Conservation (phyloP, 2,329 filamentous ascomycete genomes). For the Xylariaceae sp. region DNA sequence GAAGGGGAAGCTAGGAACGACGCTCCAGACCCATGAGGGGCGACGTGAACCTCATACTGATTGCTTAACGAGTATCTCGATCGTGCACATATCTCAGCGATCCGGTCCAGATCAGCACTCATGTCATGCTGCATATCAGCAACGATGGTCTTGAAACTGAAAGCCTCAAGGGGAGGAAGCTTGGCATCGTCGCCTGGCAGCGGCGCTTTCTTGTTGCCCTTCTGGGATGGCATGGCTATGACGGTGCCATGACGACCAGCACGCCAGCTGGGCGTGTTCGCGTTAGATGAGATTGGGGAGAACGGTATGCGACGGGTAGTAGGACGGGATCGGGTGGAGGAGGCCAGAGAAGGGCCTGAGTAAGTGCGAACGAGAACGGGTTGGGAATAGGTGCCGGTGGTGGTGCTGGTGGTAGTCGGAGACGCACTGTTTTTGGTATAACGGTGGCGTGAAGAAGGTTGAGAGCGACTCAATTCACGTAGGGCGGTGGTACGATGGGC, state of each 20-base stretch:
- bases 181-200: constrained; percentile 32
- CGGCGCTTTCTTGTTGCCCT: constrained; percentile 34
- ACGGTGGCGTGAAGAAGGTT: constrained; percentile 48
- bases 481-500: constrained; percentile 56
- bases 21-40: constrained; percentile 56
- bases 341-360: constrained; percentile 41
- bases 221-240: constrained; percentile 40
- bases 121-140: constrained; percentile 51
- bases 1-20: constrained; percentile 34
- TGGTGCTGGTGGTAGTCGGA: constrained; percentile 38
- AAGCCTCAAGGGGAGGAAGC: constrained; percentile 59
- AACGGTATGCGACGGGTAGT: constrained; percentile 27
- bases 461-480: constrained; percentile 55
- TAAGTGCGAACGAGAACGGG: constrained; percentile 65
- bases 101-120: constrained; percentile 56
- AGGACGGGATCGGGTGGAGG: constrained; percentile 26
- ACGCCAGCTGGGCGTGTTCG: constrained; percentile 21
- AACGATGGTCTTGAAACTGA: constrained; percentile 62
- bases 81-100: constrained; percentile 63
- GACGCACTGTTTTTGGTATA: constrained; percentile 54
- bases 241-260: constrained; percentile 34
- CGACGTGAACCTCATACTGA: constrained; percentile 62
- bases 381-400: constrained; percentile 52
- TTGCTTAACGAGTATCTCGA: constrained; percentile 63
- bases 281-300: constrained; percentile 17